Evolutionary conservation across 1,284 basidiomycete species (phyloP), one percentile per base, ranked within the genome.

Genomic region (Meira miltonrushii): DNA sequence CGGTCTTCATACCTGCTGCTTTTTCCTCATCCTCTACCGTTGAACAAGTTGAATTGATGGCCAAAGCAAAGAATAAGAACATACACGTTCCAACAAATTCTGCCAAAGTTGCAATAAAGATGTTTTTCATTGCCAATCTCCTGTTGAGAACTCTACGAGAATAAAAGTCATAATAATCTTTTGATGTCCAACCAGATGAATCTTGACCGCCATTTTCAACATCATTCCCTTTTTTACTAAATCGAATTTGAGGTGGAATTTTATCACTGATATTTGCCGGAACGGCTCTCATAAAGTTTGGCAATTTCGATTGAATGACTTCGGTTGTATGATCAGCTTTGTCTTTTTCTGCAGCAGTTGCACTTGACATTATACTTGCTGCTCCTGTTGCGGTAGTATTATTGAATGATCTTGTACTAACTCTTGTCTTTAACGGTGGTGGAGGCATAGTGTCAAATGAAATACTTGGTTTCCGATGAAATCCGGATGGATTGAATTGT

Each of bases 41-140:
- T 40, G 60, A 19, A 1, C 67, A 67, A 44, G 68, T 59, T 17
- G 67, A 69, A 0, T 69, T 69, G 25, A 71, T 71, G 48, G 62
- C 65, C 15, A 69, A 69, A 11, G 69, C 54, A 49, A 71, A 71
- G 59, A 73, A 68, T 25, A 71, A 60, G 62, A 71, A 72, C 68
- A 82, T 65, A 37, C 79, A 78, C 0, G 81, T 82, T 17, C 81
- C 81, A 37, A 81, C 79, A 51, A 79, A 82, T 65, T 82, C 81
- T 57, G 81, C 80, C 9, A 81, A 61, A 62, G 80, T 79, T 19
- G 81, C 81, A 54, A 81, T 75, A 33, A 78, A 58, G 57, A 80
- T 62, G 57, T 75, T 87, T 81, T 94, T 94, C 60, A 48, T 21
- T 48, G 17, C 17, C 7, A 48, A 25, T 48, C 46, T 19, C 12